These are phyloP conservation scores for Nicotiana otophora DNA, from an alignment of 257 asterid species.

Conservation along the genomic window DNA sequence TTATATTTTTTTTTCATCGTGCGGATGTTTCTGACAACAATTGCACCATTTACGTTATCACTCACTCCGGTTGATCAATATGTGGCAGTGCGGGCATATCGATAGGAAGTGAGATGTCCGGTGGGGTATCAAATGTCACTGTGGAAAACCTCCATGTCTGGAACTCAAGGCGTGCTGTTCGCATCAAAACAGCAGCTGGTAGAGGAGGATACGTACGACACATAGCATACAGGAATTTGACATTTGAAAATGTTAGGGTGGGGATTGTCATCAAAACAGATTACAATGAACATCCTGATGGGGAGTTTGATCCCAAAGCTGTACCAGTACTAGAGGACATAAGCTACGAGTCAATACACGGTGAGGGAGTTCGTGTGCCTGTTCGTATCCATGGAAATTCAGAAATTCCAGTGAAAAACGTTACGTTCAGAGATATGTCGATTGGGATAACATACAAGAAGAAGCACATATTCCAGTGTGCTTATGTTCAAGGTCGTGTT, in stretches of 20 bases:
- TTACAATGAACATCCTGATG: constrained; percentile 91
- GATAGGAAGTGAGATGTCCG: constrained; percentile 98
- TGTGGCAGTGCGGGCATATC: constrained; percentile 82
- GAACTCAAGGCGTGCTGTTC: constrained; percentile 87
- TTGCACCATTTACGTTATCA: background rate
- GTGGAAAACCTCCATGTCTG: constrained; percentile 69
- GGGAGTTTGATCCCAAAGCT: constrained; percentile 68
- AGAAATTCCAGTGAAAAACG: constrained; percentile 58
- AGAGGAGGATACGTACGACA: constrained; percentile 83
- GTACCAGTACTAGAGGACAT: constrained; percentile 66
- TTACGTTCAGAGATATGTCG: constrained; percentile 67
- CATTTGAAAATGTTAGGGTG: constrained; percentile 70
- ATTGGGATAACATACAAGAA: constrained; percentile 67
- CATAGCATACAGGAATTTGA: constrained; percentile 59
- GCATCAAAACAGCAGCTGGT: constrained; percentile 94
- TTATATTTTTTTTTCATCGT: background rate
- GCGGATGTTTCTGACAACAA: background rate
- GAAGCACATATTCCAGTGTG: constrained; percentile 86
- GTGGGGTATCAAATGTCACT: constrained; percentile 84
- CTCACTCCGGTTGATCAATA: background rate
- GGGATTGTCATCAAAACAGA: constrained; percentile 92
- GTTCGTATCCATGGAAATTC: constrained; percentile 83
- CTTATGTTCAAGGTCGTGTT: constrained; percentile 72
- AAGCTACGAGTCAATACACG: constrained; percentile 62
- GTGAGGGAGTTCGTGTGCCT: constrained; percentile 86